Evolutionary conservation across 495 filamentous ascomycete species (phyloP).

Genomic region (Aspergillus funiculosus): DNA sequence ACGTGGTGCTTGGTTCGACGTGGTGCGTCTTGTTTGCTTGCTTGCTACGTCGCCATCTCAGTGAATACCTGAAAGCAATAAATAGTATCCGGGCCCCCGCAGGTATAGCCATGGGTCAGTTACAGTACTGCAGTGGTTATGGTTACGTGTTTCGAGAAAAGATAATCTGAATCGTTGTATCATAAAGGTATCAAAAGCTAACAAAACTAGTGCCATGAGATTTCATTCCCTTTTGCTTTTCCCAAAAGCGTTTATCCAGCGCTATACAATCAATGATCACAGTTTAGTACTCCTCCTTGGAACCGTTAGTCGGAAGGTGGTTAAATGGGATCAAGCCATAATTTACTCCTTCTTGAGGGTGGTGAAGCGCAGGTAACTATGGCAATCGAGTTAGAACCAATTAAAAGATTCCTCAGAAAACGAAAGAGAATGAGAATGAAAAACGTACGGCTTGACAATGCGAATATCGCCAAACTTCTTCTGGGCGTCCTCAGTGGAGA

Average conservation of each 20-base stretch:
- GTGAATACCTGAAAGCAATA: too few relatives aligned
- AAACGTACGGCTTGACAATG: conserved; percentile 83
- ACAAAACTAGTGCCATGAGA: conserved; percentile 10
- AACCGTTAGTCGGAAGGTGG: conserved; percentile 7
- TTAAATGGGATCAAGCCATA: conserved; percentile 4
- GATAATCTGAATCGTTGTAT: conserved; percentile 5
- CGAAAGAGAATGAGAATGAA: background rate
- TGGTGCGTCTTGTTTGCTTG: too few relatives aligned
- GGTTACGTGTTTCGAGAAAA: too few relatives aligned
- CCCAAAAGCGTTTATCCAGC: conserved; percentile 10
- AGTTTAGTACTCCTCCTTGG: conserved; percentile 7
- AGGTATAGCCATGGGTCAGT: background rate
- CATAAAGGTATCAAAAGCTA: conserved; percentile 22
- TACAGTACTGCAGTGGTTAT: too few relatives aligned
- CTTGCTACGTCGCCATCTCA: conserved; percentile 2
- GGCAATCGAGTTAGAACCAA: conserved; percentile 9
- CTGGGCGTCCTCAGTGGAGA: conserved; percentile 84
- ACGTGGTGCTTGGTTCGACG: too few relatives aligned
- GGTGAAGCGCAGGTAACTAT: conserved; percentile 45
- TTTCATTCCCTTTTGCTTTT: conserved; percentile 14
- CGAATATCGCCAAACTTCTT: conserved; percentile 86
- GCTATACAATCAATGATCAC: conserved; percentile 6
- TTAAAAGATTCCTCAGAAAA: background rate
- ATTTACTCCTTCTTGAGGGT: conserved; percentile 37
- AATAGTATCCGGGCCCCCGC: background rate